Percentiles rank a stretch among this genome's conserved stretches.
These are phyloP conservation scores for Saccharomyces uvarum DNA, from an alignment of 1,139 yeast genomes.

Conservation along the genomic window DNA sequence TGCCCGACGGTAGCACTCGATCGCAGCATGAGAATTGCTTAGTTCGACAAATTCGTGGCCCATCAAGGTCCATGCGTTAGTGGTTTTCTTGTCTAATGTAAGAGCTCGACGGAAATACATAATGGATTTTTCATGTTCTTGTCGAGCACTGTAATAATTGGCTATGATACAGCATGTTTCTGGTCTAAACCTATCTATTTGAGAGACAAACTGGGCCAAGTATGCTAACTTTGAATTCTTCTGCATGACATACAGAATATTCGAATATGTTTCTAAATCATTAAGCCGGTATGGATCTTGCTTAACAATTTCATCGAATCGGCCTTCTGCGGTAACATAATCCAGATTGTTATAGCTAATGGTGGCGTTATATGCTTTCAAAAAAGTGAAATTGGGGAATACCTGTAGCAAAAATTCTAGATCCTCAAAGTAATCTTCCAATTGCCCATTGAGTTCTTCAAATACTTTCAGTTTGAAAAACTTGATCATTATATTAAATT, in stretches of 20 bases:
- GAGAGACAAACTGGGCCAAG: slow-evolving; percentile 77
- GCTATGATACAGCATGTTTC: slow-evolving; percentile 95
- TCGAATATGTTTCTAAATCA: slow-evolving; percentile 85
- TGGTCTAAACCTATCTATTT: slow-evolving; percentile 80
- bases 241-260: slow-evolving; percentile 90
- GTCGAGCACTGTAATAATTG: slow-evolving; percentile 82
- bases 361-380: slow-evolving; percentile 74
- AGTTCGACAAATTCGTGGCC: slow-evolving; percentile 97
- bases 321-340: slow-evolving; percentile 66
- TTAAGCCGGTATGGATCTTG: slow-evolving; percentile 85
- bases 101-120: slow-evolving; percentile 88
- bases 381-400: slow-evolving; percentile 67
- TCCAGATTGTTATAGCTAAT: slow-evolving; percentile 75
- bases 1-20: slow-evolving; percentile 89
- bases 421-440: slow-evolving; percentile 42
- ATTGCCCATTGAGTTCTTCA: slow-evolving; percentile 75
- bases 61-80: slow-evolving; percentile 97
- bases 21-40: slow-evolving; percentile 95
- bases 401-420: slow-evolving; percentile 42
- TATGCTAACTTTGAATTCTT: slow-evolving; percentile 76
- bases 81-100: slow-evolving; percentile 67
- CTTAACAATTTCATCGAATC: slow-evolving; percentile 66
- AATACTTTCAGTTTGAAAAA: slow-evolving; percentile 63
- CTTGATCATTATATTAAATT: slow-evolving; percentile 46
- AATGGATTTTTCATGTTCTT: slow-evolving; percentile 92